Evolutionary conservation across 2,329 filamentous ascomycete genomes (phyloP).

Genomic region (Pseudogymnoascus sp.): DNA sequence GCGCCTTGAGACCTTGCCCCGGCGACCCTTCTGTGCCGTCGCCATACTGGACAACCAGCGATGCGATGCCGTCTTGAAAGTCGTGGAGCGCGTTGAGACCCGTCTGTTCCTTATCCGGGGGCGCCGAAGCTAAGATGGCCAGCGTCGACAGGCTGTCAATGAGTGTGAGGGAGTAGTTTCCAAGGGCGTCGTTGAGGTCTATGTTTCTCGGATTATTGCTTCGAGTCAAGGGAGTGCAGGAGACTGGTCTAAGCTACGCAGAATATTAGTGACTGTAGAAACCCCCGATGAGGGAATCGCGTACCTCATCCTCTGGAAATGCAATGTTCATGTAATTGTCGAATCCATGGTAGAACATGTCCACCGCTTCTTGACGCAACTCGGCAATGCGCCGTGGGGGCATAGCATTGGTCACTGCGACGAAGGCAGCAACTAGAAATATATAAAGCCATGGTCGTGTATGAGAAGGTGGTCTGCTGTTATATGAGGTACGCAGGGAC

Average conservation of each 20-base stretch:
- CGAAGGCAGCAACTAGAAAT: conserved; percentile 20
- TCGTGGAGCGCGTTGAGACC: conserved; percentile 57
- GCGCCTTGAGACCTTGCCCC: conserved; percentile 64
- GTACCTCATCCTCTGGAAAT: conserved; percentile 87
- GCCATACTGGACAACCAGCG: conserved; percentile 76
- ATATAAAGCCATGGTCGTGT: conserved; percentile 22
- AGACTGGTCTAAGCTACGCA: conserved; percentile 68
- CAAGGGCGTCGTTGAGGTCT: conserved; percentile 88
- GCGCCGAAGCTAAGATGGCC: conserved; percentile 78
- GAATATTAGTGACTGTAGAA: not conserved
- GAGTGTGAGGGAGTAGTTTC: conserved; percentile 92
- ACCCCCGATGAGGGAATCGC: conserved; percentile 8
- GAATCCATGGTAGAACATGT: conserved; percentile 96
- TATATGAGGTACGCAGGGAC: conserved; percentile 21
- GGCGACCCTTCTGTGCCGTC: conserved; percentile 66
- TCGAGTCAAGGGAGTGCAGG: conserved; percentile 76
- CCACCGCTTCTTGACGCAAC: conserved; percentile 53
- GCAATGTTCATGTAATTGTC: conserved; percentile 91
- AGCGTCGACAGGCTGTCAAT: conserved; percentile 94
- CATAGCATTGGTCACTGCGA: conserved; percentile 36
- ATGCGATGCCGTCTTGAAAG: conserved; percentile 74
- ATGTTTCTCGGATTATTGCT: conserved; percentile 76
- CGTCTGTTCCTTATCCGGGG: conserved; percentile 45
- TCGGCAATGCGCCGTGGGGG: conserved; percentile 46
- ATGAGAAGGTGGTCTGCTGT: conserved; percentile 15